Evolutionary conservation across 306 rosid genomes (phyloP).

Genomic region (Glycine soja): DNA sequence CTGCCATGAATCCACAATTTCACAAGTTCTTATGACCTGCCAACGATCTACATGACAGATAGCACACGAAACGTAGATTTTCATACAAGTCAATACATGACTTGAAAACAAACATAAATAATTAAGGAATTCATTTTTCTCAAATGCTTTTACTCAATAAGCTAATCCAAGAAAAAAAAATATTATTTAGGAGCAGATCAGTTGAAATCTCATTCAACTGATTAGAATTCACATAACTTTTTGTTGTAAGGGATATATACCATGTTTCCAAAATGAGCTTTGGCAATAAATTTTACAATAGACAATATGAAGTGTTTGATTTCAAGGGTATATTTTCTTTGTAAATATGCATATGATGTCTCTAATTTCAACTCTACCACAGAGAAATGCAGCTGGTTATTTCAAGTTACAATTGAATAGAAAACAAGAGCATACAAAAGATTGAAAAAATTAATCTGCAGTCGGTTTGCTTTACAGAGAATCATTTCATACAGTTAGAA

Average conservation of each 20-base stretch:
- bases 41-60: slow-evolving; percentile 29
- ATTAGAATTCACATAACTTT: slow-evolving; percentile 21
- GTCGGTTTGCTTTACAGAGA: neutral
- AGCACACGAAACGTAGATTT: neutral
- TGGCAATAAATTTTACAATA: neutral
- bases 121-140: slow-evolving; percentile 28
- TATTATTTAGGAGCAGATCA: neutral
- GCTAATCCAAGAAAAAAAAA: slow-evolving; percentile 15
- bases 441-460: neutral
- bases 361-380: slow-evolving; percentile 23
- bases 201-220: slow-evolving; percentile 1
- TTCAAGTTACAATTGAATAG: slow-evolving; percentile 21
- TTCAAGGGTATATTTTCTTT: slow-evolving; percentile 13
- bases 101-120: slow-evolving; percentile 24
- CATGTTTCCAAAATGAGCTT: slow-evolving; percentile 16
- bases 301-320: neutral
- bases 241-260: slow-evolving; percentile 6
- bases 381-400: slow-evolving; percentile 18
- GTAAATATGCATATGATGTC: slow-evolving; percentile 2
- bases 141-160: slow-evolving; percentile 10
- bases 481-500: slow-evolving; percentile 22
- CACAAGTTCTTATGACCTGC: slow-evolving; percentile 25
- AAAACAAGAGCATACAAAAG: slow-evolving; percentile 18
- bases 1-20: slow-evolving; percentile 56
- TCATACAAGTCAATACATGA: slow-evolving; percentile 29